Base-by-base conservation (phyloP, 805 yeast genomes). In the Nakazawaea sp. region DNA sequence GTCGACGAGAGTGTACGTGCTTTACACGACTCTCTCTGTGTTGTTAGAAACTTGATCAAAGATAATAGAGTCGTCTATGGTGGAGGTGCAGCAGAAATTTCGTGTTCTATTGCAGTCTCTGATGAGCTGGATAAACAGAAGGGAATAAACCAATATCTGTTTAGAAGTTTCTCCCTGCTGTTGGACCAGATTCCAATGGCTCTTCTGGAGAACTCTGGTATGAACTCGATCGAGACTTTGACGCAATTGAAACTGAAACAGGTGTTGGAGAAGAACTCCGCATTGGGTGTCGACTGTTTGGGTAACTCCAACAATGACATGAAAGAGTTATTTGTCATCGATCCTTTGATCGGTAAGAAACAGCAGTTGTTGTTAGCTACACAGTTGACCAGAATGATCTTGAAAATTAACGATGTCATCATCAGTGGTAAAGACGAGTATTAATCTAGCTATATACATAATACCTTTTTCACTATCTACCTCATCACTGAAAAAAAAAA, bases 41-140 rank as follows among this genome's bases (percentile, higher is more conserved):
- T 94, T 31, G 98, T 92, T 20, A 83, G 98, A 66, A 94, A 92
- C 64, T 74, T 92, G 56, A 81, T 94, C 35, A 77, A 81, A 52
- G 97, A 94, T 59, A 81, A 78, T 57, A 75, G 96, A 59, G 86
- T 92, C 32, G 97, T 94, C n/a, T 92, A 92, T 55, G 99, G 99
- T 45, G 99, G 99, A 50, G 99, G 99, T 48, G 95, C 98, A 17
- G 94, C 97, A 26, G 99, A 92, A 65, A 79, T 92, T 36, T 73
- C 96, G 2, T 83, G 95, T 68, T 88, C 97, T 11, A 64, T 92
- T 49, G 94, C 92, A 13, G 95, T 92, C 12, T 70, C 87, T 40
- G 85, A 81, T 34, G 95, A 83, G 46, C 97, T 97, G 34, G 96
- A 90, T 59, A 78, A 75, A 54, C 95, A 85, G 61, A 80, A 80